Base-by-base conservation (phyloP, 768 basidiomycete species). In the Psilocybe sp. region DNA sequence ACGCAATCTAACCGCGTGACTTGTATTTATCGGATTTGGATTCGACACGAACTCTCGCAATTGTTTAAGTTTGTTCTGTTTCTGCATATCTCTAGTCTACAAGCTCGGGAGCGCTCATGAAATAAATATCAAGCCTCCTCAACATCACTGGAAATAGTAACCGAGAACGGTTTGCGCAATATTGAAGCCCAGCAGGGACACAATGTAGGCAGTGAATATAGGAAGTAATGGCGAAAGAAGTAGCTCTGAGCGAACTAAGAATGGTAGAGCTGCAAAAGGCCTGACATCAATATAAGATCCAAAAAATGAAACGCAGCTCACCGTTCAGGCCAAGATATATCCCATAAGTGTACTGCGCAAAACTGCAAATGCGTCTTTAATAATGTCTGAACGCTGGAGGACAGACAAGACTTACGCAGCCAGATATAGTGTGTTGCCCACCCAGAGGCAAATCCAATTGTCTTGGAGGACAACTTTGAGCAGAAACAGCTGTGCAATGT, bases 381-480 rank as follows among this genome's bases (percentile, higher is more conserved):
- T 45, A 55, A 38, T 51, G 36, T 37, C 34, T 8, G 40, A 39
- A 44, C 39, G 18, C 45, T 14, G 13, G 11, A 38, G 32, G 37
- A 18, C 48, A 40, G 40, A n/a, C 20, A 50, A 28, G 15, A 75
- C 81, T 55, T 71, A 90, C 85, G 89, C 95, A 18, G 85, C 85
- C 20, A 98, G 80, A 66, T 93, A 95, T 9, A 95, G 70, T 1
- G 93, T 95, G 55, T 98, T 98, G 42, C 94, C 96, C 18, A 94
- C 76, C 74, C 89, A 87, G 35, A 98, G 76, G 63, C 92, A 96
- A n/a, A 95, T 81, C 95, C 95, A 98, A 58, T 89, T 91, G 58
- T 84, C 83, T 60, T 81, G 82, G 35, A 90, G 79, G 43, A 98
- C 75, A 41, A 98, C 77, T 2, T 92, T 88, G 1, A 91, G 79